Evolutionary conservation across 306 rosid species (phyloP), one percentile per base, ranked within the genome.

Genomic region (Castanea mollissima): DNA sequence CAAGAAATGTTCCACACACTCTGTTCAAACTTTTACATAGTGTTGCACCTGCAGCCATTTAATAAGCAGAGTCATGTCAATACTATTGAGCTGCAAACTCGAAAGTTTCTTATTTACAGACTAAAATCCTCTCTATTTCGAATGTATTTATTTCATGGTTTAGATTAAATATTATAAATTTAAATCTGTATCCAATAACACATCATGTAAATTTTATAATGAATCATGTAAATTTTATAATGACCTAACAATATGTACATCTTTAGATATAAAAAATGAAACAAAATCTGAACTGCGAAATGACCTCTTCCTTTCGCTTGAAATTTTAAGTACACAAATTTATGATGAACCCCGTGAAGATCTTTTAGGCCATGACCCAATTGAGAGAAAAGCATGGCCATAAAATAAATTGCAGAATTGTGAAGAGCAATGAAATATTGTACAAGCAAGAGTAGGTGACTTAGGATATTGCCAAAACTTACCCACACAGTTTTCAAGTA

Each of bases 401-500:
- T 49, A 49, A 49, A 49, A 49, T 49, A 49, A 49, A 49, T 49
- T 12, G 54, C 54, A 49, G 14, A 49, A 49, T 12, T 49, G 54
- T 49, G 54, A 11, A 12, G 54, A 49, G 5, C 5, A 13, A 49
- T 12, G 54, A 49, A 23, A 23, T 23, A 3, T 49, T 49, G 5
- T 49, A 49, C 54, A 13, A 49, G 54, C 16, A 12, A 49, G 54
- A 49, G 54, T 49, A 13, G 54, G 54, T 1, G 16, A 49, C 16
- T 12, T 3, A 49, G 54, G 54, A 49, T 49, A 49, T 14, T 13
- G 27, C 21, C 14, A 58, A 19, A 60, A 80, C 89, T 13, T 76
- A 94, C 97, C 98, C 0, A 92, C 94, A 0, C 83, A 83, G 81
- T 81, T 74, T 64, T 93, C 98, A 69, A 90, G 90, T 9, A 88